A percentile compares a stretch with the other conserved stretches of the same genome.
Evolutionary conservation across 2,329 filamentous ascomycete species (phyloP).

Genomic region (Aspergillus glaucus): DNA sequence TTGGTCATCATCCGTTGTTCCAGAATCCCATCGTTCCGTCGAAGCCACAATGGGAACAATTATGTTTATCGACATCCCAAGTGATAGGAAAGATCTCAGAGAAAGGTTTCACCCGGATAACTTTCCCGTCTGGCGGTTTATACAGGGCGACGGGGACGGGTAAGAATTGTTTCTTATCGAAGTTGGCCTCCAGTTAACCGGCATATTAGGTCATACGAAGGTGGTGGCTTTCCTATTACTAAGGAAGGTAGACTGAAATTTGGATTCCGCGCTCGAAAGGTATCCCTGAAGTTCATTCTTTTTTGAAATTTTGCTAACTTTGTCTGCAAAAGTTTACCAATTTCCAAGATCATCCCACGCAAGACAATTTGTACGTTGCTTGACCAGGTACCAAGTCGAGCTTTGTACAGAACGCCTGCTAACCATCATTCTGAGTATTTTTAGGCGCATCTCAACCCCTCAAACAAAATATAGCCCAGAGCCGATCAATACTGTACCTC

Average conservation of each 20-base stretch:
- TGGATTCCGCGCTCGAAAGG: slow-evolving; percentile 17
- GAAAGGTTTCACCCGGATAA: slow-evolving; percentile 27
- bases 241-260: slow-evolving; percentile 19
- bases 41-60: slow-evolving; percentile 37
- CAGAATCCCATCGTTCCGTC: slow-evolving; percentile 20
- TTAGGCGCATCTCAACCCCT: slow-evolving; percentile 14
- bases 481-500: slow-evolving; percentile 17
- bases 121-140: slow-evolving; percentile 29
- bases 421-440: background rate
- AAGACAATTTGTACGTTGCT: slow-evolving; percentile 9
- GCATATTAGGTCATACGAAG: slow-evolving; percentile 8
- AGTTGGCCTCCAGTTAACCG: background rate
- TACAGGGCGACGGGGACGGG: slow-evolving; percentile 10
- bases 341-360: slow-evolving; percentile 13
- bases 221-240: slow-evolving; percentile 18
- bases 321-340: slow-evolving; percentile 12
- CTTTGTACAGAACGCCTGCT: background rate
- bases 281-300: background rate
- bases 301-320: background rate
- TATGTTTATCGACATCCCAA: slow-evolving; percentile 20
- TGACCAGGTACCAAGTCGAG: background rate
- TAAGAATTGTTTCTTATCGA: slow-evolving; percentile 1
- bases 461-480: slow-evolving; percentile 17
- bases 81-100: slow-evolving; percentile 27
- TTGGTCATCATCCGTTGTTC: slow-evolving; percentile 24